phyloP scores from a whole-genome alignment of 2,329 filamentous ascomycete genomes.

The Hyphodiscus sp. region DNA sequence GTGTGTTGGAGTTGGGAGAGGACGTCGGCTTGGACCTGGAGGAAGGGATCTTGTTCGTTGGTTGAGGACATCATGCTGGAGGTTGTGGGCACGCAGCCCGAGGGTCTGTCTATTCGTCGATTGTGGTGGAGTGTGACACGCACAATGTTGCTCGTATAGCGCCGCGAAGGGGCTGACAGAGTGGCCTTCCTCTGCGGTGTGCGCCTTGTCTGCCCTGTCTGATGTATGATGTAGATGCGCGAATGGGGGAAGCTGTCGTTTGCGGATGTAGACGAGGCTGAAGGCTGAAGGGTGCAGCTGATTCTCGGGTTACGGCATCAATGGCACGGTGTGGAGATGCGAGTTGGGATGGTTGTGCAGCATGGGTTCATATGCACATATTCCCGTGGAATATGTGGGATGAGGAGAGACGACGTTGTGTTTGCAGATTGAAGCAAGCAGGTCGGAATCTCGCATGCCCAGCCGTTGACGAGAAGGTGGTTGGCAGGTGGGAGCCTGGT shows the following conservation, averaged over 20 bases:
- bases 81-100: neutral
- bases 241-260: neutral
- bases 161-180: neutral
- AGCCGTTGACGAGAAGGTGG: no score
- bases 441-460: no score
- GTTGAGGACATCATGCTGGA: conserved; percentile 60
- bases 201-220: neutral
- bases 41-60: conserved; percentile 63
- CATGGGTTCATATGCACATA: neutral
- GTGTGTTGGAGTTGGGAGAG: conserved; percentile 73
- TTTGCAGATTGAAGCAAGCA: no score
- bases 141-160: neutral
- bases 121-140: neutral
- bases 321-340: neutral
- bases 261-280: neutral
- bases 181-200: neutral
- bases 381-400: no score
- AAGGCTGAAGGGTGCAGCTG: neutral
- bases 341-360: neutral
- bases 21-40: conserved; percentile 67
- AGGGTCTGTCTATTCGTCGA: neutral
- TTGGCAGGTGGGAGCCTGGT: no score
- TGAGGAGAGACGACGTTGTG: no score
- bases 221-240: neutral
- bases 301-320: neutral